Evolutionary conservation across 2,329 filamentous ascomycete genomes (phyloP).

Genomic region (Fusarium staphyleae): DNA sequence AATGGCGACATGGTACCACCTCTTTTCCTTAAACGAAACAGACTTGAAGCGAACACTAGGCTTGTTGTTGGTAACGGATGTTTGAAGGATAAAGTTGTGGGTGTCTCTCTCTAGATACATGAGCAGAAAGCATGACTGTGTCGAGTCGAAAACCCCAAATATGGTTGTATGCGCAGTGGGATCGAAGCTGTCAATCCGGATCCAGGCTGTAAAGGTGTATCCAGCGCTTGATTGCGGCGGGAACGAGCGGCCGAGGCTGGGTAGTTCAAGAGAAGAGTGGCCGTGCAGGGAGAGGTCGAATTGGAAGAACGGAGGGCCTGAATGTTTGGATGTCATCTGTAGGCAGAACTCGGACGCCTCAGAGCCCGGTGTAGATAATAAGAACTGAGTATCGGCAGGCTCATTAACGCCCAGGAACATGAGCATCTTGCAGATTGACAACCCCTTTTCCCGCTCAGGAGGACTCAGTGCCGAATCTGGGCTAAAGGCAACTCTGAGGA

Average conservation of each 20-base stretch:
- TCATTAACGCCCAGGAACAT: slow-evolving; percentile 78
- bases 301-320: slow-evolving; percentile 84
- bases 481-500: slow-evolving; percentile 68
- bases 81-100: slow-evolving; percentile 93
- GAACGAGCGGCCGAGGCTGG: slow-evolving; percentile 84
- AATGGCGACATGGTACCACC: slow-evolving; percentile 93
- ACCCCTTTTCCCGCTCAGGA: slow-evolving; percentile 65
- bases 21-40: slow-evolving; percentile 73
- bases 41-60: slow-evolving; percentile 95
- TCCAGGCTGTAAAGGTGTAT: slow-evolving; percentile 91
- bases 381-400: slow-evolving; percentile 82
- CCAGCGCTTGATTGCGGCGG: slow-evolving; percentile 81
- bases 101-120: slow-evolving; percentile 95
- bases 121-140: slow-evolving; percentile 91
- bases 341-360: slow-evolving; percentile 73
- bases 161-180: slow-evolving; percentile 86
- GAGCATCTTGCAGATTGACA: slow-evolving; percentile 72
- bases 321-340: slow-evolving; percentile 75
- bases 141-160: slow-evolving; percentile 92
- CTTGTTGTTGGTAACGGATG: slow-evolving; percentile 83
- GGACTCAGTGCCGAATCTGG: slow-evolving; percentile 57
- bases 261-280: slow-evolving; percentile 87
- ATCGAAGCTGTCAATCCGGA: slow-evolving; percentile 88
- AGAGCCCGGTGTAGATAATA: slow-evolving; percentile 63
- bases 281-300: slow-evolving; percentile 91